Base-by-base conservation (phyloP, 2,329 filamentous ascomycete genomes). In the Diaporthe citriasiana region DNA sequence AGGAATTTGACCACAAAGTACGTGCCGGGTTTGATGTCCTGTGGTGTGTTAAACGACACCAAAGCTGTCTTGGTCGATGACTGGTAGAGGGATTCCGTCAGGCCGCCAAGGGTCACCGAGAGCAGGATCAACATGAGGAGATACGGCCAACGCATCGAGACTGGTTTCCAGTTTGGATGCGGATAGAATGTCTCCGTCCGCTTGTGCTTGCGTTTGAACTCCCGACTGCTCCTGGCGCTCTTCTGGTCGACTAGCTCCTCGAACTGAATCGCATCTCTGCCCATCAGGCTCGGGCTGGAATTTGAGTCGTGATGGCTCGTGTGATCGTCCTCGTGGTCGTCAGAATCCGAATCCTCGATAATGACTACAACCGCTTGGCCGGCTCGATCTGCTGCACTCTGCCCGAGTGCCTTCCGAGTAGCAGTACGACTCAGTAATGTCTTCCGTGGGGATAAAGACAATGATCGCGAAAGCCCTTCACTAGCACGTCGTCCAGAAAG, bases 1-100 rank as follows among this genome's bases (percentile, higher is more conserved):
- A 88, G 81, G 78, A 92, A 93, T 80, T 92, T 92, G 82, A 92
- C 85, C 33, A 86, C 85, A 77, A 93, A 91, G 79, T 92, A 93
- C 3, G 86, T 78, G 33, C 83, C 83, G 0, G 87, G 82, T 0
- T 84, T 81, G 25, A 93, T 85, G 5, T 91, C 84, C 5, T 82
- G 79, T 0, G 90, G 88, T 0, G 81, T 82, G 12, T 80, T 80
- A 77, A 92, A 93, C 30, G 76, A 81, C 68, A 90, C 78, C 8
- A 91, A 82, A 2, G 88, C 86, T 4, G 81, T 78, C 6, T 81
- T 77, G 4, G 79, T 76, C 30, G 89, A 91, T 72, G 80, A 82
- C 53, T 86, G 90, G 76, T 87, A 92, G 0, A 92, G 77, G 4
- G 88, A 77, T 80, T 93, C 91, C 77, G 90, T 87, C 50, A 82